Conservation (phyloP, 192 early-diverging fungal species). For the Backusella parvicylindrica region DNA sequence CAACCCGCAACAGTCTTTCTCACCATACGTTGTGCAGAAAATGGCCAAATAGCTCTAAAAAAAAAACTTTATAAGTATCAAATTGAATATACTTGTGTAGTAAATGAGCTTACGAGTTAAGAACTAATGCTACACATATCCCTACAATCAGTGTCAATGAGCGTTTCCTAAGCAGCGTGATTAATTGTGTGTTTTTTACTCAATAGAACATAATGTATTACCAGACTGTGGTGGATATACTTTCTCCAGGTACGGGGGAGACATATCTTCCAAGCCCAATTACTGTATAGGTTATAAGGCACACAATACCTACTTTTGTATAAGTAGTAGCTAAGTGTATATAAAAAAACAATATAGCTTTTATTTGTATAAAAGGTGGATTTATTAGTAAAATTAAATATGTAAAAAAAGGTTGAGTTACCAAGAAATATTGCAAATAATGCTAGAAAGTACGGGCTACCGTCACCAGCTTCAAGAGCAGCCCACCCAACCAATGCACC, state of each 20-base stretch:
- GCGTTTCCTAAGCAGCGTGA: conserved; percentile 30
- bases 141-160: conserved; percentile 56
- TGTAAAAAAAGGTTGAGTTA: neutral
- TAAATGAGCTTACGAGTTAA: conserved; percentile 29
- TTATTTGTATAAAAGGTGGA: neutral
- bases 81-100: no score
- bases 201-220: neutral
- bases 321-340: conserved; percentile 30
- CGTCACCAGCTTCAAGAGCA: conserved; percentile 18
- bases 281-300: conserved; percentile 26
- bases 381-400: neutral
- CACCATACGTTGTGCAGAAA: conserved; percentile 66
- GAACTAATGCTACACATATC: conserved; percentile 50
- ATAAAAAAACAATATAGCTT: conserved; percentile 30
- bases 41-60: conserved; percentile 60
- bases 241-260: conserved; percentile 21
- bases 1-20: conserved; percentile 44
- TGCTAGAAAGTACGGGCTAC: conserved; percentile 22
- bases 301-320: conserved; percentile 28
- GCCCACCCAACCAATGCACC: conserved; percentile 39
- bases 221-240: conserved; percentile 22
- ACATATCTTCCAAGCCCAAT: conserved; percentile 20
- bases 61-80: neutral
- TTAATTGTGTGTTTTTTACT: neutral
- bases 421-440: conserved; percentile 29